Evolutionary conservation across 2,329 filamentous ascomycete genomes (phyloP), one percentile per base, ranked within the genome.

Genomic region (Talaromyces marneffei): DNA sequence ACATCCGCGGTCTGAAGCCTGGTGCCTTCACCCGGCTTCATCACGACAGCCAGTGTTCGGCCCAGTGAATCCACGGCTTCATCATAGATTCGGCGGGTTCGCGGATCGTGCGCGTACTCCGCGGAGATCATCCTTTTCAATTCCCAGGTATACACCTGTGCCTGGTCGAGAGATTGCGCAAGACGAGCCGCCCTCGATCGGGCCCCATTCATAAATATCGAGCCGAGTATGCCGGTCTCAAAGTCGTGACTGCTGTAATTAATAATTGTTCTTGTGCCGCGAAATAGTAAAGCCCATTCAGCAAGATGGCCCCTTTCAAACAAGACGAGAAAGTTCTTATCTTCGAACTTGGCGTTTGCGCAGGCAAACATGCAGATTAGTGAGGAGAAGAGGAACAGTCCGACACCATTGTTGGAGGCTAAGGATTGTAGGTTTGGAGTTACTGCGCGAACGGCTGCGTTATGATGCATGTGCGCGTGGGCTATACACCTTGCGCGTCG

Each of bases 371-470:
- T 70, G 4, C 71, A 69, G 0, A 75, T 76, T 6, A 79, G 40
- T 2, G 70, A 68, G 23, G 77, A 76, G 62, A 79, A 78, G 33
- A 77, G 64, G 62, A 74, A 77, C 1, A 80, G 65, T 0, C 72
- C 70, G 1, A 70, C 66, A 44, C 71, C 73, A 27, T 76, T 76
- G 1, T 76, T 67, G 12, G 68, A 61, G 2, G 63, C 71, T 9
- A 77, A 60, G 29, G 69, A 62, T n/a, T 71, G 65, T 29, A 79
- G 66, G 4, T 75, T 62, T 3, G 72, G 66, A 0, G 73, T 66
- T 1, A 73, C 74, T 31, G 70, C 61, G 23, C 67, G 67, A 10
- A 72, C 60, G 7, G 73, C 70, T 6, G 67, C 66, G 53, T 73
- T 70, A 42, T 79, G 73, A 40, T 78, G 76, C 23, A 67, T 56